Evolutionary conservation across 1,284 basidiomycete species (phyloP).

Genomic region (Papiliotrema flavescens): DNA sequence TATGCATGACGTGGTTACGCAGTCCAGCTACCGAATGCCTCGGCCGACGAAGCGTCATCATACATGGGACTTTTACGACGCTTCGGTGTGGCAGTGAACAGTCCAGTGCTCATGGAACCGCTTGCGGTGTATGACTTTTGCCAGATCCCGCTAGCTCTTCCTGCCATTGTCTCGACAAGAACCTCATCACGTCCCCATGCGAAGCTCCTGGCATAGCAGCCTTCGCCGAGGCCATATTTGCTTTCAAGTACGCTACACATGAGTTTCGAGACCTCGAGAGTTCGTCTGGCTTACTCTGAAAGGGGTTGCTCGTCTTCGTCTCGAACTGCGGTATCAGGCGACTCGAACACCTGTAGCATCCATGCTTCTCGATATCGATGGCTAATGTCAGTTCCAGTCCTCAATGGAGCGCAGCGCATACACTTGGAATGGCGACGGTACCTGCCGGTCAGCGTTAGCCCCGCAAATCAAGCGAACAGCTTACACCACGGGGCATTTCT

Average conservation of each 20-base stretch:
- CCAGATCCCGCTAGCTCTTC: conserved; percentile 16
- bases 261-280: neutral
- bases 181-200: conserved; percentile 44
- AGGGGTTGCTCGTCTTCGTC: conserved; percentile 27
- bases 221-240: conserved; percentile 41
- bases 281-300: conserved; percentile 31
- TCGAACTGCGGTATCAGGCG: conserved; percentile 38
- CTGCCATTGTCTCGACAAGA: conserved; percentile 38
- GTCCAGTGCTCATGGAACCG: too few relatives aligned
- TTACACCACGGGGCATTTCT: conserved; percentile 36
- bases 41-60: too few relatives aligned
- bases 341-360: conserved; percentile 36
- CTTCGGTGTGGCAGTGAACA: too few relatives aligned
- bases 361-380: conserved; percentile 37
- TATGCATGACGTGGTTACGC: too few relatives aligned
- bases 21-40: too few relatives aligned
- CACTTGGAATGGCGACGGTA: conserved; percentile 43
- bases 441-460: conserved; percentile 6
- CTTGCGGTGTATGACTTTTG: too few relatives aligned
- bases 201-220: conserved; percentile 30
- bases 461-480: conserved; percentile 3
- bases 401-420: conserved; percentile 8
- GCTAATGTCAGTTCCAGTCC: conserved; percentile 14
- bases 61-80: too few relatives aligned
- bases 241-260: conserved; percentile 34